Evolutionary conservation across 306 rosid species (phyloP).

Genomic region (Sindora glabra): DNA sequence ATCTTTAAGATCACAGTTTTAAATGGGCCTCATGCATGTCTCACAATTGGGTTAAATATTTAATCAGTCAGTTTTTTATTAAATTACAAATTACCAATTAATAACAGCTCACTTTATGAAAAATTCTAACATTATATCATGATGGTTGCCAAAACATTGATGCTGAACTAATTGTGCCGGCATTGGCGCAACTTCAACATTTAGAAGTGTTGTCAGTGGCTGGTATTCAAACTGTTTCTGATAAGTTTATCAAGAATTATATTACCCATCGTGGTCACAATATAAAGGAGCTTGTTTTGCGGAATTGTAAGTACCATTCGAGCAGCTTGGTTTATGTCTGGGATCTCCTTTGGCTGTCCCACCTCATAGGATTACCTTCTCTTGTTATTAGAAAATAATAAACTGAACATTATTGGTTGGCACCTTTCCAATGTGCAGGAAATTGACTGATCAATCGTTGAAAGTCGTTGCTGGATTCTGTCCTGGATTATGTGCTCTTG

Average conservation of each 20-base stretch:
- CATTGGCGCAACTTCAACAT: slow-evolving; percentile 50
- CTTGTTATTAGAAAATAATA: neutral
- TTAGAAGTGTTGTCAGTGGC: slow-evolving; percentile 72
- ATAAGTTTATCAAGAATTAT: slow-evolving; percentile 50
- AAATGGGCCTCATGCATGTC: too few relatives aligned
- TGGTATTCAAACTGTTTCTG: slow-evolving; percentile 52
- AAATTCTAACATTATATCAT: too few relatives aligned
- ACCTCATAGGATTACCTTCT: slow-evolving; percentile 28
- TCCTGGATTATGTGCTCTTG: slow-evolving; percentile 43
- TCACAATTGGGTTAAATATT: too few relatives aligned
- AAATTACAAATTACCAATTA: too few relatives aligned
- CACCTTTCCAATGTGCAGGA: slow-evolving; percentile 25
- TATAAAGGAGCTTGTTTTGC: too few relatives aligned
- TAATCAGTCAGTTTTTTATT: too few relatives aligned
- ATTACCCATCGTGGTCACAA: slow-evolving; percentile 45
- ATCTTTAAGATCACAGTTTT: too few relatives aligned
- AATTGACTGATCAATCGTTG: too few relatives aligned
- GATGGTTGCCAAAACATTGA: slow-evolving; percentile 64
- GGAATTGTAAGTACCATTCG: too few relatives aligned
- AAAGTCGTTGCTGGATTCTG: slow-evolving; percentile 66
- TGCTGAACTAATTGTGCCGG: slow-evolving; percentile 44
- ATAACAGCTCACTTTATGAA: too few relatives aligned
- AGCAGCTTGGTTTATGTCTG: too few relatives aligned
- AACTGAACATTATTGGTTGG: slow-evolving; percentile 8
- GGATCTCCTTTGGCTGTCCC: too few relatives aligned